These are phyloP conservation scores for Raffaelea ambrosiae DNA, from an alignment of 2,329 filamentous ascomycete species.

Conservation along the genomic window DNA sequence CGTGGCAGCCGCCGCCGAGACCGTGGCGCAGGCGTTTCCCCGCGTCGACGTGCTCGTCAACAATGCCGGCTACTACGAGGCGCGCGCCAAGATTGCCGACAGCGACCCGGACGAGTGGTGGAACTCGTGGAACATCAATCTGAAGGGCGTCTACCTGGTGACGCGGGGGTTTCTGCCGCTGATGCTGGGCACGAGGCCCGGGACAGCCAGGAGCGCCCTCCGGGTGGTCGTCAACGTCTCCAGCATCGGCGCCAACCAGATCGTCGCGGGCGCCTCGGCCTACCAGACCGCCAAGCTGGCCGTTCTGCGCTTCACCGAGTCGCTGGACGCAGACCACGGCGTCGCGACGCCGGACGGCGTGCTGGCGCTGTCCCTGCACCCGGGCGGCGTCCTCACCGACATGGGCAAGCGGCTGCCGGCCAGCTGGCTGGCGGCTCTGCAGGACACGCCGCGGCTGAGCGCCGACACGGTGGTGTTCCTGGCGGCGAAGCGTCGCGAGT, in stretches of 20 bases:
- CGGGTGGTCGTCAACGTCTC: constrained; percentile 32
- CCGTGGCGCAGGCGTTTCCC: background rate
- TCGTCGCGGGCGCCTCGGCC: constrained; percentile 24
- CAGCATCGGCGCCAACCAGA: constrained; percentile 31
- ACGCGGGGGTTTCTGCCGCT: constrained; percentile 5
- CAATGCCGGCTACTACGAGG: constrained; percentile 9
- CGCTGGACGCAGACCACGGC: constrained; percentile 32
- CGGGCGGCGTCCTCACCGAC: constrained; percentile 29
- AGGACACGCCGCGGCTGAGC: constrained; percentile 28
- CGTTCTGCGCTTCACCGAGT: constrained; percentile 31
- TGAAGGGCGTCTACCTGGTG: constrained; percentile 5
- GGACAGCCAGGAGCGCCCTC: background rate
- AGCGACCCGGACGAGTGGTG: constrained; percentile 7
- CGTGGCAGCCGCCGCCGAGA: constrained; percentile 1
- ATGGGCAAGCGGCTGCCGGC: constrained; percentile 5
- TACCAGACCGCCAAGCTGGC: constrained; percentile 43
- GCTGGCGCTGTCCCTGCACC: constrained; percentile 30
- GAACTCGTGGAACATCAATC: constrained; percentile 5
- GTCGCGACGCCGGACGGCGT: constrained; percentile 30
- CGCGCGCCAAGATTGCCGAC: background rate
- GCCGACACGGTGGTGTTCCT: constrained; percentile 36
- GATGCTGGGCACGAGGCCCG: background rate
- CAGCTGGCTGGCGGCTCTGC: constrained; percentile 12
- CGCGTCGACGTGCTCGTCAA: constrained; percentile 11
- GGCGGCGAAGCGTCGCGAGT: constrained; percentile 29